Conservation (phyloP, 2,329 filamentous ascomycete species). For the Fusarium citri region DNA sequence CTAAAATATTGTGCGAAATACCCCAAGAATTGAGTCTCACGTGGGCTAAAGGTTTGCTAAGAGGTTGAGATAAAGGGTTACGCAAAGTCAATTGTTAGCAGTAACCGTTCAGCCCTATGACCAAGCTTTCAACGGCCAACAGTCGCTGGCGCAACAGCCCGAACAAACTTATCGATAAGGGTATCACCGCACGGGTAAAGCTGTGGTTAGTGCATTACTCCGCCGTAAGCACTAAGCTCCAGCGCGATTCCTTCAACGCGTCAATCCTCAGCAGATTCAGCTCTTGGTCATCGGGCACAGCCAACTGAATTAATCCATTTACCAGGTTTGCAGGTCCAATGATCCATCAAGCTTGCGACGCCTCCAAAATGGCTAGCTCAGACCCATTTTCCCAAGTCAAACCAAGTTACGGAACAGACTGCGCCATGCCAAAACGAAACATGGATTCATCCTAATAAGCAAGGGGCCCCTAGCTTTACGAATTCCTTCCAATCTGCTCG, state of each 20-base stretch:
- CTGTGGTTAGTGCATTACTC: background rate
- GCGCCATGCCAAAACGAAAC: background rate
- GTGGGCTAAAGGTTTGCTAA: too few species aligned
- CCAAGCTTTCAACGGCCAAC: background rate
- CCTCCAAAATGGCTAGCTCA: background rate
- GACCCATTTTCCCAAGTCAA: background rate
- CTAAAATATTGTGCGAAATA: too few species aligned
- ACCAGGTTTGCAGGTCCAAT: background rate
- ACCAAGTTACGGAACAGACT: background rate
- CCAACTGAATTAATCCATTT: background rate
- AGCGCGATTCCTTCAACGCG: background rate
- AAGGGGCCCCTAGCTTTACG: background rate
- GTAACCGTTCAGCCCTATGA: background rate
- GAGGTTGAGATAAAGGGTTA: background rate
- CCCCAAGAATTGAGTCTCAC: too few species aligned
- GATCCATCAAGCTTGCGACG: background rate
- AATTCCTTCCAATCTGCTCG: background rate
- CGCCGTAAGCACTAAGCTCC: constrained; percentile 18
- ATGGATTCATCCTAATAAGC: background rate
- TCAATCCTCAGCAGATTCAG: background rate
- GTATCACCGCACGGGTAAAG: background rate
- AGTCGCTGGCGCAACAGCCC: background rate
- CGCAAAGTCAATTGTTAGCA: background rate
- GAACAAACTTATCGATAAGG: constrained; percentile 7
- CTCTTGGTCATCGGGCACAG: background rate